Percentiles rank a stretch among this genome's conserved stretches.
Conservation (phyloP, 208 protist genomes). For the Wallacemonas collosoma region DNA sequence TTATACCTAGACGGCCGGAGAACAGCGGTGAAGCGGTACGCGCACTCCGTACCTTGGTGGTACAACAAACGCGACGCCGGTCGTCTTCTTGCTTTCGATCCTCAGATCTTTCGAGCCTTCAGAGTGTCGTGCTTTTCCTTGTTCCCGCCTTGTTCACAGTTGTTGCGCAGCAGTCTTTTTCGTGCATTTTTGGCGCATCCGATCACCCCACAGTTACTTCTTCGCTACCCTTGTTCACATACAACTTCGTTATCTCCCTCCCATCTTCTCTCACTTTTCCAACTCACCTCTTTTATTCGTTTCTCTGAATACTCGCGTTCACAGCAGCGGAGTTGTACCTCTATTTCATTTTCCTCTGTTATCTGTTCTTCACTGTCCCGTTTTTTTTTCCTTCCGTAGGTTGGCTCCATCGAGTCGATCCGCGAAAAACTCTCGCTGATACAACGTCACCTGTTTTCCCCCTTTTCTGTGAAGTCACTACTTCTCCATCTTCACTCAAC, state of each 20-base stretch:
- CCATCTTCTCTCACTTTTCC: not conserved
- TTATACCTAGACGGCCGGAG: no score
- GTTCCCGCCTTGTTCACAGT: not conserved
- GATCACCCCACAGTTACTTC: no score
- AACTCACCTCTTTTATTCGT: slow-evolving; percentile 14
- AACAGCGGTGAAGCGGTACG: no score
- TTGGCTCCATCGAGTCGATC: no score
- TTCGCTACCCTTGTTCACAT: not conserved
- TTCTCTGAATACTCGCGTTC: not conserved
- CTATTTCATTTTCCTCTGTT: slow-evolving; percentile 8
- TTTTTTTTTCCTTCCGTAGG: no score
- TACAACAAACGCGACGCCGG: no score
- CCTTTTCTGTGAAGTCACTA: no score
- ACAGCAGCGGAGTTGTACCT: not conserved
- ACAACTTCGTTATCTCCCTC: not conserved
- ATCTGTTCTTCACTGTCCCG: not conserved
- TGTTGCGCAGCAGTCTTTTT: not conserved
- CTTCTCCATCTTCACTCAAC: no score
- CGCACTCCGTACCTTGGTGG: no score
- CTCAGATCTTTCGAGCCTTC: not conserved
- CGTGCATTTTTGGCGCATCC: no score
- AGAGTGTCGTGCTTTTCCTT: not conserved
- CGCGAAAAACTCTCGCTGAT: no score
- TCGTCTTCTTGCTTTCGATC: slow-evolving; percentile 2
- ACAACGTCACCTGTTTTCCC: no score